These are phyloP conservation scores for Fusarium stilboides DNA, from an alignment of 2,329 filamentous ascomycete species.

Conservation along the genomic window DNA sequence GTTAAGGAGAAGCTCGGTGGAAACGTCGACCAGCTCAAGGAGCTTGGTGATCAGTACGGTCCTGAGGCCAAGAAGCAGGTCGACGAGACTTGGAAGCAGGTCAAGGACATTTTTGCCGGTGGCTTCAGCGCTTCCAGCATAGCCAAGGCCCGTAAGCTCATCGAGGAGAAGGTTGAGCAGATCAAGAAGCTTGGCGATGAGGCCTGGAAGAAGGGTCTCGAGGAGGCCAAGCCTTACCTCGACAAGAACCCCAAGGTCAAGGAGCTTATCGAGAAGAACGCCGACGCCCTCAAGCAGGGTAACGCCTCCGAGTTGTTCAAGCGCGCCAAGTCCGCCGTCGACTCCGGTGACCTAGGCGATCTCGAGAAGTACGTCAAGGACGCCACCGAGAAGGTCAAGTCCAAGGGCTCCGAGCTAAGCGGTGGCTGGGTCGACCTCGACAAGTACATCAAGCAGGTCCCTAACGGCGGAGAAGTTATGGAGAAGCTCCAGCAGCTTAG, in stretches of 20 bases:
- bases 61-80: slow-evolving; percentile 84
- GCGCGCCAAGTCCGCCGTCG: slow-evolving; percentile 72
- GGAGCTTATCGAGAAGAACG: slow-evolving; percentile 79
- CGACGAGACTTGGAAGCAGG: slow-evolving; percentile 78
- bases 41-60: slow-evolving; percentile 78
- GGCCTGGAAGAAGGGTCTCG: slow-evolving; percentile 79
- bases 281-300: slow-evolving; percentile 76
- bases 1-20: slow-evolving; percentile 80
- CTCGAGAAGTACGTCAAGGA: slow-evolving; percentile 56
- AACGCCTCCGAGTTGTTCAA: slow-evolving; percentile 75
- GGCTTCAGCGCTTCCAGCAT: slow-evolving; percentile 70
- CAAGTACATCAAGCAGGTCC: slow-evolving; percentile 76
- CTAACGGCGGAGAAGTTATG: slow-evolving; percentile 74
- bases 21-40: slow-evolving; percentile 77
- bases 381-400: slow-evolving; percentile 59
- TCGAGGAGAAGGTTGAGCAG: slow-evolving; percentile 79
- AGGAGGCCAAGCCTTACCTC: slow-evolving; percentile 79
- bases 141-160: slow-evolving; percentile 71
- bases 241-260: slow-evolving; percentile 85
- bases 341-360: slow-evolving; percentile 71
- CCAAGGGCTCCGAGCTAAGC: slow-evolving; percentile 58
- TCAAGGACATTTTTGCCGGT: slow-evolving; percentile 74
- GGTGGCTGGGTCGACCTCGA: slow-evolving; percentile 66
- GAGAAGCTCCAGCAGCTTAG: slow-evolving; percentile 76
- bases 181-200: slow-evolving; percentile 78